Base-by-base conservation (phyloP, 345 rosid species). In the Murraya paniculata region DNA sequence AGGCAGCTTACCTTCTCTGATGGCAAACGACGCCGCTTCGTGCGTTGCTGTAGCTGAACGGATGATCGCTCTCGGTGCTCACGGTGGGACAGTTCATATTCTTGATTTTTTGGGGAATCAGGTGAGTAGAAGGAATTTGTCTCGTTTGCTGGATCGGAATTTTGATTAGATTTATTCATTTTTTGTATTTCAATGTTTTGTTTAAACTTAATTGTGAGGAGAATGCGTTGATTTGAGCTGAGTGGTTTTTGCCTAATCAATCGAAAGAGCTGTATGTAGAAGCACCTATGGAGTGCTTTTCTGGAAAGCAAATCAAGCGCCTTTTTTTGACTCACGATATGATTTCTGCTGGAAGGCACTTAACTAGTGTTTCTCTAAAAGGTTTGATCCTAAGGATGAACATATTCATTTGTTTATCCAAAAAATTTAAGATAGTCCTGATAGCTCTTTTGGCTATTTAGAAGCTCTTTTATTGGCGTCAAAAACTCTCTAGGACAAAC, bases 51-150 rank as follows among this genome's bases (percentile, higher is more conserved):
- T 94, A 7, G 98, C 98, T 3, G 98, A 95, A 76, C 88, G 99
- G 58, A 93, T 97, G 99, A 93, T 97, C 86, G 98, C 98, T 9
- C 98, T 97, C 61, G 99, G 99, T 36, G 93, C 98, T 3, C 93
- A 89, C 61, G 97, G 81, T 57, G 99, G 99, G 21, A 83, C 91
- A 25, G 93, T 97, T 8, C 97, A 91, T 82, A 94, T 97, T 80
- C 98, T 97, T 74, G 99, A 94, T 88, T 97, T 97, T 74, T 87
- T 94, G 27, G 99, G 99, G 18, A 94, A 97, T 82, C 98, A 94
- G 98, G 99, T 85, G 8, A 69, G 81, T 61, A 25, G 19, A 24
- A 31, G 19, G 9, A 39, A 27, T 8, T 60, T 19, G 77, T 48
- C 31, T 75, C 7, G 33, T 64, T 50, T 21, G 24, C 48, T 64